Conservation (phyloP, 345 rosid genomes). For the Orychophragmus violaceus region DNA sequence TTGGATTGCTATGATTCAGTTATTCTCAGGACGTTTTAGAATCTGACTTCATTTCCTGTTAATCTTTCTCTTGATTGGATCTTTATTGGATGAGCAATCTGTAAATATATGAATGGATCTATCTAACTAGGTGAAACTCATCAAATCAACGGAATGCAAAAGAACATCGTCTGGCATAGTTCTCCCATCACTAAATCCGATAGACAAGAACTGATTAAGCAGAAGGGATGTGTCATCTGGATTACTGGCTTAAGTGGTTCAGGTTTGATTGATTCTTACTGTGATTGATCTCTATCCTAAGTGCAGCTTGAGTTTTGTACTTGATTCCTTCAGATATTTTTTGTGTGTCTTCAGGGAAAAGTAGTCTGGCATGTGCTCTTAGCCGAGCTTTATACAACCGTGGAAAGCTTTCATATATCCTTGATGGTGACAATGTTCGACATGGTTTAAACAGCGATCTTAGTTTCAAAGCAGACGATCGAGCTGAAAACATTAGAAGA, state of each 20-base stretch:
- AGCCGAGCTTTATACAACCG: neutral
- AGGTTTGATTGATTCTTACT: conserved; percentile 37
- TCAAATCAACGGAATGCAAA: conserved; percentile 38
- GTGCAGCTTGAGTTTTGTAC: neutral
- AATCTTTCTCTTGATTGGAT: neutral
- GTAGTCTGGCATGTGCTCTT: neutral
- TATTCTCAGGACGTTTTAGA: too few relatives aligned
- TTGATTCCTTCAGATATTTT: neutral
- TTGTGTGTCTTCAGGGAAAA: neutral
- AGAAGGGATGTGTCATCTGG: conserved; percentile 79
- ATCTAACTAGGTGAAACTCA: conserved; percentile 43
- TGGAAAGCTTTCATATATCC: neutral
- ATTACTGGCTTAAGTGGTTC: conserved; percentile 83
- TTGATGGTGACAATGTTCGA: neutral
- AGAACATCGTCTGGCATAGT: conserved; percentile 65
- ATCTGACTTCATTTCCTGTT: neutral
- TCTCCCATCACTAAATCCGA: conserved; percentile 50
- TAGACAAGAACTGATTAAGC: conserved; percentile 56
- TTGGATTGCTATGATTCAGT: neutral
- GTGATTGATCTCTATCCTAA: neutral
- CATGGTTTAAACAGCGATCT: conserved; percentile 2
- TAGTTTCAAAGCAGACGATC: neutral
- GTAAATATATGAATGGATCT: neutral
- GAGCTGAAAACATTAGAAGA: neutral
- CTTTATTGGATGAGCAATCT: too few relatives aligned